phyloP scores from a whole-genome alignment of 208 protist species.

The Entamoeba moshkovskii region DNA sequence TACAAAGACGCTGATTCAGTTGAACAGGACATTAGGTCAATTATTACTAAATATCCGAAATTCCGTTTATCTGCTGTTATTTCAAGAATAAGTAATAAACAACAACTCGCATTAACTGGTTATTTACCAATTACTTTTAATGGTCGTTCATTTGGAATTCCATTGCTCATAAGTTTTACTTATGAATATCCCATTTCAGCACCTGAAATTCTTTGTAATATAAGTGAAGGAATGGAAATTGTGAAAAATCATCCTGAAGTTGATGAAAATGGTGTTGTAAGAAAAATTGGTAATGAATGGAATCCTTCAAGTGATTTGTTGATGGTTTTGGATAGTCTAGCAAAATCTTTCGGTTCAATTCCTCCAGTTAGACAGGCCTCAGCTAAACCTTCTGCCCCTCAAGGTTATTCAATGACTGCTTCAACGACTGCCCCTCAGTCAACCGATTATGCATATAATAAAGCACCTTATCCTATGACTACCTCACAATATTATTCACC shows the following conservation, averaged over 20 bases:
- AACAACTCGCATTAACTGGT: neutral
- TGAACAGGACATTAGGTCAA: neutral
- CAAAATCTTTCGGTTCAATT: neutral
- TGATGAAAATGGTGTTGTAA: neutral
- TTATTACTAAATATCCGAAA: neutral
- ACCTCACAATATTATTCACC: too few relatives aligned
- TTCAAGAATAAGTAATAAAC: neutral
- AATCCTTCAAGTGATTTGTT: neutral
- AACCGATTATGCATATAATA: too few relatives aligned
- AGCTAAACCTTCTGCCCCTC: neutral
- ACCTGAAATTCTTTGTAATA: neutral
- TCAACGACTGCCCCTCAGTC: neutral
- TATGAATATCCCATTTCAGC: neutral
- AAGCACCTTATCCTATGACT: too few relatives aligned
- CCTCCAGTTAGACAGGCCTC: neutral
- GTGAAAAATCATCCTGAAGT: neutral
- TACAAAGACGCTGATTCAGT: neutral
- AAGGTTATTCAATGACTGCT: neutral
- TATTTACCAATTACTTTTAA: neutral
- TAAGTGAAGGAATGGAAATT: neutral
- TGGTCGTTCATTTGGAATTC: neutral
- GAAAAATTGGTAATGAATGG: neutral
- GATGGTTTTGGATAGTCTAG: neutral
- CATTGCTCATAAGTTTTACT: neutral
- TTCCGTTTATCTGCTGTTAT: neutral